phyloP scores from a whole-genome alignment of 805 yeast genomes.

The Suhomyces canberraensis region DNA sequence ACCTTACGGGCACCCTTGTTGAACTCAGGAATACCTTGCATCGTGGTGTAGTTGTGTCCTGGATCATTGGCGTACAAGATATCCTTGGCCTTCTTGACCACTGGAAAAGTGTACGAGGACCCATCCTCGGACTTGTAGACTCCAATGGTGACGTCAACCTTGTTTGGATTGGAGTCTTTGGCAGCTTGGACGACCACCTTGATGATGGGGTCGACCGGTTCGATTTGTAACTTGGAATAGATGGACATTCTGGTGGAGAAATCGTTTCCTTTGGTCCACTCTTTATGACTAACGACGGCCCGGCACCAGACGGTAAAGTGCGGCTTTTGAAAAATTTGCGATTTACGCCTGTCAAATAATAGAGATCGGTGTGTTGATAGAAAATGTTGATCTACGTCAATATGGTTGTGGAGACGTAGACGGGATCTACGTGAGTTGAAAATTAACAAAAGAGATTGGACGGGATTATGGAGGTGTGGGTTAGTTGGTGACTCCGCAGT shows the following conservation, averaged over 20 bases:
- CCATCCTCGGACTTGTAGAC: slow-evolving; percentile 44
- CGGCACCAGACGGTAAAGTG: not conserved
- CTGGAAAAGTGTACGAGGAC: slow-evolving; percentile 34
- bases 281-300: too few relatives aligned
- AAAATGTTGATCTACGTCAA: too few relatives aligned
- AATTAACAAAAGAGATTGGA: too few relatives aligned
- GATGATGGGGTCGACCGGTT: slow-evolving; percentile 29
- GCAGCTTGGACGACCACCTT: slow-evolving; percentile 17
- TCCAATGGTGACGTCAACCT: slow-evolving; percentile 43
- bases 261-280: too few relatives aligned
- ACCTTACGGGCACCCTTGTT: slow-evolving; percentile 30
- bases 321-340: not conserved
- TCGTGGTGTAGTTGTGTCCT: slow-evolving; percentile 44
- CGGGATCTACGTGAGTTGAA: too few relatives aligned
- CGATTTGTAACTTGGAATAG: slow-evolving; percentile 15
- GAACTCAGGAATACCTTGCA: slow-evolving; percentile 41
- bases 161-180: slow-evolving; percentile 27
- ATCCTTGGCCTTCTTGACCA: slow-evolving; percentile 35
- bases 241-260: not conserved
- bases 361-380: too few relatives aligned
- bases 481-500: too few relatives aligned
- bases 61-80: slow-evolving; percentile 32
- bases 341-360: too few relatives aligned
- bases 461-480: too few relatives aligned
- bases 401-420: too few relatives aligned